Evolutionary conservation across 192 early-diverging fungal species (phyloP), one percentile per base, ranked within the genome.

Genomic region (Coemansia sp.): DNA sequence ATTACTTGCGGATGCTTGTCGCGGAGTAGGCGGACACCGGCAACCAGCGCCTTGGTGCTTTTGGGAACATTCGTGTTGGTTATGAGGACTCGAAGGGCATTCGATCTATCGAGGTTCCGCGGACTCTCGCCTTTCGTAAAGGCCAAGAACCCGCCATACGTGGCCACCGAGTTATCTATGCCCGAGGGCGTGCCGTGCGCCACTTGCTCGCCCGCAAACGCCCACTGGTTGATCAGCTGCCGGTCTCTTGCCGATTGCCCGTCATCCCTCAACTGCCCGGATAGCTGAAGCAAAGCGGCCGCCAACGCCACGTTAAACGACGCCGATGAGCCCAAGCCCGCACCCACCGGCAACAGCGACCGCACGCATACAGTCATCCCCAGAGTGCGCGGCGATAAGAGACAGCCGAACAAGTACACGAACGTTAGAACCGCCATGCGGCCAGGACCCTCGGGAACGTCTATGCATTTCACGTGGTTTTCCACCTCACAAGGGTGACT

Each of bases 251-350:
- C 60, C 0, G 53, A 14, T 52, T 23, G 46, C 32, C 57, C 53
- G 58, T 55, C 18, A 31, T 37, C 40, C 14, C 53, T 56, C 15
- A 80, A 40, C 9, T 40, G 44, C 8, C 80, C 84, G 49, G 66
- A 59, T n/a, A 75, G 61, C 26, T 79, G 56, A 30, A 96, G 81
- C 39, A 99, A 64, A 12, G 88, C 86, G 0, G 93, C 82, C 8
- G 93, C 80, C 23, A 97, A 47, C 8, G 71, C 81, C 10, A 94
- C 93, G 49, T 86, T 85, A 69, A 86, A 97, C 11, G 93, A 83
- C 1, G 97, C 97, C n/a, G 95, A 97, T 3, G 91, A 94, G 0
- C 97, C 97, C 11, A 99, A 81, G 2, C 97, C 97, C 6, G 94
- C 85, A 7, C 94, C 94, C 15, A 97, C 87, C 0, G 97, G 97